Conservation (phyloP, 2,329 filamentous ascomycete genomes). For the Sclerotinia nivalis region DNA sequence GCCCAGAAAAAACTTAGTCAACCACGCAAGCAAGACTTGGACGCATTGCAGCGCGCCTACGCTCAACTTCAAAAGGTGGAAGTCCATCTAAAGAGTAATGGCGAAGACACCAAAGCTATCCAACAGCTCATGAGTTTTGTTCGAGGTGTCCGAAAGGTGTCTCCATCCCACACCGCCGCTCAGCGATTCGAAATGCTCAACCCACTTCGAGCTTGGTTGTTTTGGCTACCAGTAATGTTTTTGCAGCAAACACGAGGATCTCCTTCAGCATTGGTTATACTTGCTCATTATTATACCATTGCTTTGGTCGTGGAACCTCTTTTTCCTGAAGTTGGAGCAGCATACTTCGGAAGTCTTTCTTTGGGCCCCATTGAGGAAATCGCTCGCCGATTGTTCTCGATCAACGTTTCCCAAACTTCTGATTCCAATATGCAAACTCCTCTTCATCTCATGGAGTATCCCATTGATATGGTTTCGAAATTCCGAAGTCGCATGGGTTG, state of each 20-base stretch:
- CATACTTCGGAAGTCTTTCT: conserved; percentile 81
- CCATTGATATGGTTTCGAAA: conserved; percentile 66
- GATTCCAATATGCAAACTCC: conserved; percentile 62
- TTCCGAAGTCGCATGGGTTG: conserved; percentile 72
- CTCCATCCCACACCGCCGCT: conserved; percentile 68
- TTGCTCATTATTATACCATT: conserved; percentile 83
- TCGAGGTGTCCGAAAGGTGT: conserved; percentile 69
- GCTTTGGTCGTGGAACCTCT: conserved; percentile 86
- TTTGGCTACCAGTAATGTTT: conserved; percentile 88
- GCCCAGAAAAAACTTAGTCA: conserved; percentile 60
- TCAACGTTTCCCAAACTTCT: conserved; percentile 61
- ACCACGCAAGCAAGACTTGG: conserved; percentile 69
- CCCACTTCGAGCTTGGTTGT: conserved; percentile 86
- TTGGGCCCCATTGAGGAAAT: conserved; percentile 85
- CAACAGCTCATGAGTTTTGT: conserved; percentile 72
- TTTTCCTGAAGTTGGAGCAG: conserved; percentile 86
- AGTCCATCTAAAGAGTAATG: conserved; percentile 65
- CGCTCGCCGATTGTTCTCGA: conserved; percentile 68
- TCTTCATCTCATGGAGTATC: conserved; percentile 69
- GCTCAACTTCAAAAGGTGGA: conserved; percentile 69
- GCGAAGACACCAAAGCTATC: conserved; percentile 68
- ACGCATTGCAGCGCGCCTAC: conserved; percentile 66
- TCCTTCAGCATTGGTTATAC: conserved; percentile 74
- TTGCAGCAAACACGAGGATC: conserved; percentile 76
- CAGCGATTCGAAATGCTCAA: conserved; percentile 90